A percentile compares a stretch with the other conserved stretches of the same genome.
Conservation (phyloP, 177 flowering plant species). For the Vitis hybrid region DNA sequence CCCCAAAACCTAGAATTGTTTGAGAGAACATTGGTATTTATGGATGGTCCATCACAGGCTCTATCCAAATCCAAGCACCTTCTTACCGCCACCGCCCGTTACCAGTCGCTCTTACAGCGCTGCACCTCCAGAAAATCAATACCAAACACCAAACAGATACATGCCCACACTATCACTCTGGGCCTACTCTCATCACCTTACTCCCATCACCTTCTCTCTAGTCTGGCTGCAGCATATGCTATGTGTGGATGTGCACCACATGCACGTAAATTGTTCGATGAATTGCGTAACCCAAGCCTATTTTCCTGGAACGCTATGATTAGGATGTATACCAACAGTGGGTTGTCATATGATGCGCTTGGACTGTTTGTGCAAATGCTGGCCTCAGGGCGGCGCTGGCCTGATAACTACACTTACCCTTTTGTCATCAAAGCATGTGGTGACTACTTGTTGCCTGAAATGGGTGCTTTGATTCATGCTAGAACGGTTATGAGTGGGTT, state of each 20-base stretch:
- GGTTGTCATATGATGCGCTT: constrained; percentile 25
- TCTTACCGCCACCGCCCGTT: constrained; percentile 12
- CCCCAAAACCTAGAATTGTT: too few species aligned
- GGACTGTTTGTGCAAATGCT: constrained; percentile 42
- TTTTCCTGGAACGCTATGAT: constrained; percentile 38
- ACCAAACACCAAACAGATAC: constrained; percentile 35
- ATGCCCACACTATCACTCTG: constrained; percentile 37
- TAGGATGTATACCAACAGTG: constrained; percentile 30
- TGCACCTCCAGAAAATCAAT: constrained; percentile 34
- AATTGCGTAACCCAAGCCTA: constrained; percentile 28
- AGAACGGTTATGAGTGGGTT: constrained; percentile 23
- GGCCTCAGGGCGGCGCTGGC: constrained; percentile 12
- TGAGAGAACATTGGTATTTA: background rate
- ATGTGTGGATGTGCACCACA: constrained; percentile 19
- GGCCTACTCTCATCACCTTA: constrained; percentile 26
- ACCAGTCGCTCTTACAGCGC: constrained; percentile 25
- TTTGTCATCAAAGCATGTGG: constrained; percentile 49
- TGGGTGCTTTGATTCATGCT: constrained; percentile 42
- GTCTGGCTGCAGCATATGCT: constrained; percentile 33
- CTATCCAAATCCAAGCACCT: constrained; percentile 16
- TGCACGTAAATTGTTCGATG: constrained; percentile 53
- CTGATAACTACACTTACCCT: constrained; percentile 47
- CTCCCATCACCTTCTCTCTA: constrained; percentile 24
- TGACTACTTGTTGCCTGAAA: constrained; percentile 20
- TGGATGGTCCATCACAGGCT: constrained; percentile 20